Conservation (phyloP, 208 protist species). For the Blechomonas ayalai region DNA sequence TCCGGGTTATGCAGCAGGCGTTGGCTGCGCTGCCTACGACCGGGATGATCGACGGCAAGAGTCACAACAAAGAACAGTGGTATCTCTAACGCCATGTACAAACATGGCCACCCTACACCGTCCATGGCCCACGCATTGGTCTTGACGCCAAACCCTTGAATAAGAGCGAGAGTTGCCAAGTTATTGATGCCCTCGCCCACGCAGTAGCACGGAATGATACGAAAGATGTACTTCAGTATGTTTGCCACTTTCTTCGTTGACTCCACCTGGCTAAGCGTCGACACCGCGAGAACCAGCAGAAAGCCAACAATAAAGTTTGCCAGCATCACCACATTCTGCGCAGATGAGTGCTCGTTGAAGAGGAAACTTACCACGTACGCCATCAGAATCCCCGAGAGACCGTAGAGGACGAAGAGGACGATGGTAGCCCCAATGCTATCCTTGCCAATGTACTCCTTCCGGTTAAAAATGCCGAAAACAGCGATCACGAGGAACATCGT, state of each 20-base stretch:
- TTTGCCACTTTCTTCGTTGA: constrained; percentile 22
- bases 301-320: constrained; percentile 60
- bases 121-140: constrained; percentile 21
- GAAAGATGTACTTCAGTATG: constrained; percentile 34
- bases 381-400: constrained; percentile 31
- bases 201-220: constrained; percentile 49
- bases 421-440: constrained; percentile 28
- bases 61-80: constrained; percentile 36
- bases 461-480: constrained; percentile 32
- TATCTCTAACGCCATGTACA: constrained; percentile 46
- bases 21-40: constrained; percentile 22
- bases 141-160: constrained; percentile 9
- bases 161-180: constrained; percentile 12
- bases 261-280: constrained; percentile 16
- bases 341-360: constrained; percentile 43
- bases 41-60: constrained; percentile 52
- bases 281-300: constrained; percentile 32
- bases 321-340: constrained; percentile 52
- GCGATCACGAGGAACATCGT: constrained; percentile 36
- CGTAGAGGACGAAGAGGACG: constrained; percentile 43
- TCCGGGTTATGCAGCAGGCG: constrained; percentile 22
- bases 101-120: constrained; percentile 18
- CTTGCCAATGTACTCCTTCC: constrained; percentile 30
- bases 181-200: constrained; percentile 60
- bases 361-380: constrained; percentile 42